phyloP scores from a whole-genome alignment of 441 rosid genomes.

The Viola pubescens region DNA sequence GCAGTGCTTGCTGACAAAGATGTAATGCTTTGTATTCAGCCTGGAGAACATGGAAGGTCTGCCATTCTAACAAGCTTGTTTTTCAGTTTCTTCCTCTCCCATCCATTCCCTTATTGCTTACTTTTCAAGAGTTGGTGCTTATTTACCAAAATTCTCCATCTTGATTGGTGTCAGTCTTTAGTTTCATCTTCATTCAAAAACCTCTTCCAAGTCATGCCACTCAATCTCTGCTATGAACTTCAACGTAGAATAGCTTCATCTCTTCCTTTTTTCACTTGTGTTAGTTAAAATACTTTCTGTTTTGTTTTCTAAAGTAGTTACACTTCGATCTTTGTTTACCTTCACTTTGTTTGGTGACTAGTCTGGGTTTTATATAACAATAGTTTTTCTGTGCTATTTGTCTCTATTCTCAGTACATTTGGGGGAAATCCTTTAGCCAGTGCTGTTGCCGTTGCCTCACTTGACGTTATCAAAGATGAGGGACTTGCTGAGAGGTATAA shows the following conservation, averaged over 20 bases:
- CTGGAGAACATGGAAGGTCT: slow-evolving; percentile 98
- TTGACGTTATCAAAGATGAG: slow-evolving; percentile 71
- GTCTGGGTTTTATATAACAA: slow-evolving; percentile 8
- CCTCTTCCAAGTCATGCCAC: background rate
- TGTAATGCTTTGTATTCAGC: slow-evolving; percentile 85
- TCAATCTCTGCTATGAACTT: background rate
- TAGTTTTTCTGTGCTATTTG: slow-evolving; percentile 16
- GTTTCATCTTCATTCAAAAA: background rate
- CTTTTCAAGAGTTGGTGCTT: background rate
- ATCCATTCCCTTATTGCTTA: background rate
- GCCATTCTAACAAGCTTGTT: slow-evolving; percentile 9
- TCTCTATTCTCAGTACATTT: slow-evolving; percentile 57
- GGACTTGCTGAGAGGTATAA: slow-evolving; percentile 69
- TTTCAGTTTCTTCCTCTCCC: background rate
- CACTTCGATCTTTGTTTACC: slow-evolving; percentile 6
- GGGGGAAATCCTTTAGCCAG: slow-evolving; percentile 96
- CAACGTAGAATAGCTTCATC: too few relatives aligned
- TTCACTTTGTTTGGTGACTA: background rate
- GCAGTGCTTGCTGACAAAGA: slow-evolving; percentile 85
- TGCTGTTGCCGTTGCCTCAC: slow-evolving; percentile 82
- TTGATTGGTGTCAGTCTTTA: background rate
- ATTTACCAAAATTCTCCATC: background rate
- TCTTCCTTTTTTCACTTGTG: too few relatives aligned
- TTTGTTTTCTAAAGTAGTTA: background rate
- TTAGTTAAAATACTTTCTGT: background rate